A percentile compares a stretch with the other conserved stretches of the same genome.
phyloP scores from a whole-genome alignment of 2,329 filamentous ascomycete species.

The Onygena corvina region DNA sequence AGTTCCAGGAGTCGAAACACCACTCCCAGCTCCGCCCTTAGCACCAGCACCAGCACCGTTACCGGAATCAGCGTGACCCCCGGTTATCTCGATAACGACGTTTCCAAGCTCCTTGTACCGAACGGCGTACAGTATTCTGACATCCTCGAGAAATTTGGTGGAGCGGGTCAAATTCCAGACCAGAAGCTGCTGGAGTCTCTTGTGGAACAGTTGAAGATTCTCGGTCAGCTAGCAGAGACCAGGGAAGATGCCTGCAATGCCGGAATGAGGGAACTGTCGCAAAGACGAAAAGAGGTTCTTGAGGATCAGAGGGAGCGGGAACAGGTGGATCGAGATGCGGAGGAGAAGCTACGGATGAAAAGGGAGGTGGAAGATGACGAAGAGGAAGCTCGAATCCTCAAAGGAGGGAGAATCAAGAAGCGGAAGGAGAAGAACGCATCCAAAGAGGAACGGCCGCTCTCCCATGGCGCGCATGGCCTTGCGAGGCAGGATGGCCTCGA shows the following conservation, averaged over 20 bases:
- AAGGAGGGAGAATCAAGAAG: conserved; percentile 60
- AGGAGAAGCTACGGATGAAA: conserved; percentile 39
- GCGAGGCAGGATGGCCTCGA: conserved; percentile 53
- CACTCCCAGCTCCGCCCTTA: conserved; percentile 46
- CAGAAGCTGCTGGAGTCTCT: conserved; percentile 39
- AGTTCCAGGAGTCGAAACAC: conserved; percentile 51
- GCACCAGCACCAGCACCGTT: conserved; percentile 35
- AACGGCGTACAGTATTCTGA: conserved; percentile 44
- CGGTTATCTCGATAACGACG: conserved; percentile 45
- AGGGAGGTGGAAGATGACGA: conserved; percentile 36
- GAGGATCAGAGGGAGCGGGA: conserved; percentile 42
- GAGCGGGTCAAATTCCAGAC: conserved; percentile 38
- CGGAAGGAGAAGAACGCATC: conserved; percentile 56
- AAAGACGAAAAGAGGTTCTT: conserved; percentile 45
- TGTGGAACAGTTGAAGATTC: conserved; percentile 43
- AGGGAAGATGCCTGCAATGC: conserved; percentile 48
- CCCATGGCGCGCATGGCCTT: conserved; percentile 51
- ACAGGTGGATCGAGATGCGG: conserved; percentile 35
- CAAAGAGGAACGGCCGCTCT: conserved; percentile 48
- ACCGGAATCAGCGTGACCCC: conserved; percentile 26
- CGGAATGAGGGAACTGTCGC: conserved; percentile 47
- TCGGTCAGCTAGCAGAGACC: conserved; percentile 46
- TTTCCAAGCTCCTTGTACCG: conserved; percentile 38
- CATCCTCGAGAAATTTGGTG: conserved; percentile 44
- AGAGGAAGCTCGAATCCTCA: conserved; percentile 37